Percentiles rank a stretch among this genome's conserved stretches.
Conservation (phyloP, 768 basidiomycete genomes). For the Multifurca ochricompacta region DNA sequence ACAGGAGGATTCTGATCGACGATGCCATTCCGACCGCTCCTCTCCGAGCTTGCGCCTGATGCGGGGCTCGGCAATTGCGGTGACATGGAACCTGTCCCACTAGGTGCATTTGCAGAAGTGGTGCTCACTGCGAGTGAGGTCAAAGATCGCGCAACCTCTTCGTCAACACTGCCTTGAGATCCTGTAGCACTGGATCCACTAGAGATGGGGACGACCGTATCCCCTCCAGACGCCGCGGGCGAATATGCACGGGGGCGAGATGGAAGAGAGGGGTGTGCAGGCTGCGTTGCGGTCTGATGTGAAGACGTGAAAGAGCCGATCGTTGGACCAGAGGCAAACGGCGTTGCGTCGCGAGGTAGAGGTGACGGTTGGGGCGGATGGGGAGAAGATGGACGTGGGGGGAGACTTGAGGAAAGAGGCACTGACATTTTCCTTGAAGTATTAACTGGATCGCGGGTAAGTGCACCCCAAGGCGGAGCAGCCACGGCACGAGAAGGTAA, state of each 20-base stretch:
- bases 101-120: neutral
- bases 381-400: conserved; percentile 24
- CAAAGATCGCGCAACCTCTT: conserved; percentile 29
- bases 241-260: conserved; percentile 27
- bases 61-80: conserved; percentile 74
- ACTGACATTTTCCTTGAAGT: conserved; percentile 23
- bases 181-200: conserved; percentile 40
- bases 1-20: conserved; percentile 92
- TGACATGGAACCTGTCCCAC: conserved; percentile 46
- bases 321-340: conserved; percentile 11
- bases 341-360: conserved; percentile 20
- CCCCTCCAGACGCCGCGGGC: conserved; percentile 18
- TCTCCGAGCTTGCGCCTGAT: conserved; percentile 49
- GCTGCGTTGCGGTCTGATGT: conserved; percentile 23
- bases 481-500: conserved; percentile 8
- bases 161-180: conserved; percentile 29
- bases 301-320: conserved; percentile 27
- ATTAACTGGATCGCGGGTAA: conserved; percentile 1
- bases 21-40: conserved; percentile 29
- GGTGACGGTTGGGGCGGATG: conserved; percentile 23
- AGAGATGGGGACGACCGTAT: conserved; percentile 32
- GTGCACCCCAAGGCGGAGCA: conserved; percentile 18
- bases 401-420: conserved; percentile 21
- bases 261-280: conserved; percentile 25
- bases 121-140: conserved; percentile 46